A percentile compares a stretch with the other conserved stretches of the same genome.
These are phyloP conservation scores for Sistotremastrum suecicum DNA, from an alignment of 768 basidiomycete genomes.

Conservation along the genomic window DNA sequence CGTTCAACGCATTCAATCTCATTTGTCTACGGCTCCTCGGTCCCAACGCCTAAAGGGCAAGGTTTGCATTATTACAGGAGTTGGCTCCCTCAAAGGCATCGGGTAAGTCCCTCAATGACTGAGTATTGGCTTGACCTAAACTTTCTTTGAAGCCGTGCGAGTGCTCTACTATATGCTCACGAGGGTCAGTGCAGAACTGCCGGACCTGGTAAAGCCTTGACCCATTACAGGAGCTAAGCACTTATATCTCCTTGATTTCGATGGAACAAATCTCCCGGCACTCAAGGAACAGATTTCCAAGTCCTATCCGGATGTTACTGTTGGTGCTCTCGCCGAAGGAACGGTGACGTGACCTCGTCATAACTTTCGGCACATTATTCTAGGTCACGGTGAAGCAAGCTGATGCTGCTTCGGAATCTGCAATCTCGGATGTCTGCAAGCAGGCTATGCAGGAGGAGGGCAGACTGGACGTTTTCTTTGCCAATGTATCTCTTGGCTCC, in stretches of 20 bases:
- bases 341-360: not conserved
- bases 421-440: constrained; percentile 55
- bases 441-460: constrained; percentile 71
- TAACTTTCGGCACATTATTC: not conserved
- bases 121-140: not conserved
- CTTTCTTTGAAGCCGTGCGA: constrained; percentile 39
- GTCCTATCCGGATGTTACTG: constrained; percentile 69
- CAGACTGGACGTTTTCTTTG: constrained; percentile 85
- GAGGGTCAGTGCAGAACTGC: constrained; percentile 36
- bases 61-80: constrained; percentile 81
- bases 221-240: constrained; percentile 48
- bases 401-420: constrained; percentile 70
- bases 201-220: not conserved
- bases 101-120: constrained; percentile 37
- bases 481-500: constrained; percentile 43
- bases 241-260: constrained; percentile 66
- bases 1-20: constrained; percentile 52
- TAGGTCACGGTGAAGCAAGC: constrained; percentile 68
- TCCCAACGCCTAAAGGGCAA: constrained; percentile 51
- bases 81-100: constrained; percentile 76
- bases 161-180: constrained; percentile 62
- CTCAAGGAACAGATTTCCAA: constrained; percentile 54
- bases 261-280: constrained; percentile 48
- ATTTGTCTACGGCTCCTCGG: constrained; percentile 41
- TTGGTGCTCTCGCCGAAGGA: constrained; percentile 15